These are phyloP conservation scores for Globisporangium yorkense DNA, from an alignment of 352 stramenopile genomes.

Conservation along the genomic window DNA sequence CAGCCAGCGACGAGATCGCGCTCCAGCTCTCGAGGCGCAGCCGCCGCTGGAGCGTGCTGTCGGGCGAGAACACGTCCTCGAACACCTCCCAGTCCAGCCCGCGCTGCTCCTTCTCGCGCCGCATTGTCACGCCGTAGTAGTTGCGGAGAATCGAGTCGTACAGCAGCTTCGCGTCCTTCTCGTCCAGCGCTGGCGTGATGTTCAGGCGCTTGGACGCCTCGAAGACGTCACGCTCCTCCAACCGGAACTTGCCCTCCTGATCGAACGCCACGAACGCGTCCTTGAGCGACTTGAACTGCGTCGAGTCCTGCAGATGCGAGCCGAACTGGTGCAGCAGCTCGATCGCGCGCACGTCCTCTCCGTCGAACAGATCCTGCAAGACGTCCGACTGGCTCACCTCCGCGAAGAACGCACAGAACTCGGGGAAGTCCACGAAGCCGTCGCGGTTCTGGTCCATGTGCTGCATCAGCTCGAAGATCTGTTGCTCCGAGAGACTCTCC, in stretches of 20 bases:
- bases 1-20: constrained; percentile 22
- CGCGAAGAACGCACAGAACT: constrained; percentile 87
- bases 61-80: constrained; percentile 69
- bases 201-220: constrained; percentile 41
- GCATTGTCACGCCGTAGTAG: constrained; percentile 52
- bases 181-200: constrained; percentile 42
- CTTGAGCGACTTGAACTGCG: constrained; percentile 39
- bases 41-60: constrained; percentile 55
- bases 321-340: constrained; percentile 67
- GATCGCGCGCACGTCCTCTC: constrained; percentile 67
- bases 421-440: constrained; percentile 83
- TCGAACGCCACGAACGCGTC: constrained; percentile 63
- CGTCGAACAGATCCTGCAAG: constrained; percentile 69
- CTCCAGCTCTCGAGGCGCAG: constrained; percentile 57
- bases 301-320: constrained; percentile 29
- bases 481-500: constrained; percentile 74
- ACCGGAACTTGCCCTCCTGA: constrained; percentile 22
- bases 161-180: constrained; percentile 40
- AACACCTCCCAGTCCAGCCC: constrained; percentile 69
- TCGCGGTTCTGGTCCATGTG: constrained; percentile 89
- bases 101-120: constrained; percentile 29
- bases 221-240: constrained; percentile 46
- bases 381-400: constrained; percentile 71
- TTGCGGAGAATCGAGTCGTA: constrained; percentile 61
- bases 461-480: constrained; percentile 93